These are phyloP conservation scores for Fusarium setosum DNA, from an alignment of 2,329 filamentous ascomycete genomes.

Conservation along the genomic window DNA sequence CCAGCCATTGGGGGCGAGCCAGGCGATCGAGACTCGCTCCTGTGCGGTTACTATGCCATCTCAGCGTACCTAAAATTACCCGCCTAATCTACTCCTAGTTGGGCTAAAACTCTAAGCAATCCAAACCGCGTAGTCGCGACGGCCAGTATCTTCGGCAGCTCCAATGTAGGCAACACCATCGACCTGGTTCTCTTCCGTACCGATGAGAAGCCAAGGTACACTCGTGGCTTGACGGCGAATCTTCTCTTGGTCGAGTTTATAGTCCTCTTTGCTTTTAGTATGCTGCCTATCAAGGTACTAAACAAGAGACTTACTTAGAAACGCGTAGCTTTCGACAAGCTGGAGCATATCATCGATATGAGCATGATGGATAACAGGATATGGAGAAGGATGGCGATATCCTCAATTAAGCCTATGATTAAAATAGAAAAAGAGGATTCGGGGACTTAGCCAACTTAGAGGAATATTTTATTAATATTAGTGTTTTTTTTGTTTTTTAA, in stretches of 20 bases:
- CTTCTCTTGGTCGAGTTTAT: slow-evolving; percentile 69
- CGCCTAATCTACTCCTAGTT: slow-evolving; percentile 68
- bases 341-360: slow-evolving; percentile 65
- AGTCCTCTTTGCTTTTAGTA: slow-evolving; percentile 47
- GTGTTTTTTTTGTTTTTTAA: too few species aligned
- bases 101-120: slow-evolving; percentile 69
- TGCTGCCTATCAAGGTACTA: slow-evolving; percentile 52
- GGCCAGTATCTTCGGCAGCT: slow-evolving; percentile 68
- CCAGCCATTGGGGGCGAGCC: slow-evolving; percentile 59
- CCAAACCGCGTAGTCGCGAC: slow-evolving; percentile 75
- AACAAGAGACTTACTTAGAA: slow-evolving; percentile 63
- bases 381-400: neutral
- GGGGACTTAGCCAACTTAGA: slow-evolving; percentile 13
- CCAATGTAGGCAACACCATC: slow-evolving; percentile 71
- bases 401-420: neutral
- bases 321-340: slow-evolving; percentile 66
- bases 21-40: slow-evolving; percentile 51
- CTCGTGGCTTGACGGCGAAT: slow-evolving; percentile 64
- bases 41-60: slow-evolving; percentile 68
- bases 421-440: neutral
- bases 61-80: slow-evolving; percentile 67
- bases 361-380: slow-evolving; percentile 48
- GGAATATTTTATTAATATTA: slow-evolving; percentile 17
- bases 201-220: slow-evolving; percentile 49
- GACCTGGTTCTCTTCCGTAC: slow-evolving; percentile 49